Percentiles rank a stretch among this genome's conserved stretches.
phyloP scores from a whole-genome alignment of 2,329 filamentous ascomycete genomes.

The Colletotrichum sp. region DNA sequence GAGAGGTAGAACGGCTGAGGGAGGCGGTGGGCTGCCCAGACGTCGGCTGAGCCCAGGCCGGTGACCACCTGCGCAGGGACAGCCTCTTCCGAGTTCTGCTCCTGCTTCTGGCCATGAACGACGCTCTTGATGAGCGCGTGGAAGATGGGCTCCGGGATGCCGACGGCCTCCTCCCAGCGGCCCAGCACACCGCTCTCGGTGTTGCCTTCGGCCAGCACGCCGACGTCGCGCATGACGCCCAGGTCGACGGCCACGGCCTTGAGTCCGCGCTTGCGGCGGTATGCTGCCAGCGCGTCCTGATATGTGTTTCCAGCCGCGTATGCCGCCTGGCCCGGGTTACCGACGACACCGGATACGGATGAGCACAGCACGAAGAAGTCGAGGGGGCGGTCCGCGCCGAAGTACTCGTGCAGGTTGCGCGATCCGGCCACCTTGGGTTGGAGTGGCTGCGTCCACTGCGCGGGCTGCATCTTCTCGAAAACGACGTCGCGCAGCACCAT shows the following conservation, averaged over 20 bases:
- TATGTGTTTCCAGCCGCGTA: slow-evolving; percentile 46
- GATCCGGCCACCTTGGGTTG: slow-evolving; percentile 37
- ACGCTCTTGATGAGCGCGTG: slow-evolving; percentile 50
- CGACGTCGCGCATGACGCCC: slow-evolving; percentile 36
- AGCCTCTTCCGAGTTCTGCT: slow-evolving; percentile 29
- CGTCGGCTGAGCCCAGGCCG: slow-evolving; percentile 55
- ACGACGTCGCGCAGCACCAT: slow-evolving; percentile 21
- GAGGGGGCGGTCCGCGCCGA: slow-evolving; percentile 3
- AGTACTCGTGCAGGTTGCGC: slow-evolving; percentile 35
- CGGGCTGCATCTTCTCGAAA: slow-evolving; percentile 31
- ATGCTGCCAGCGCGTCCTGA: slow-evolving; percentile 42
- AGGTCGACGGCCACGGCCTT: slow-evolving; percentile 44
- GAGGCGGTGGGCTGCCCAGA: slow-evolving; percentile 32
- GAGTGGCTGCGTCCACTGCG: slow-evolving; percentile 27
- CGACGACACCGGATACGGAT: slow-evolving; percentile 34
- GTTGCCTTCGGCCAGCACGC: slow-evolving; percentile 42
- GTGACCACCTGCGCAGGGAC: slow-evolving; percentile 54
- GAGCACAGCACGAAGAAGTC: slow-evolving; percentile 36
- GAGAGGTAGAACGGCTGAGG: slow-evolving; percentile 54
- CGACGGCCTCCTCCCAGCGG: slow-evolving; percentile 38
- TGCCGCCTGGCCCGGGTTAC: slow-evolving; percentile 39
- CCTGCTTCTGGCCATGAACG: slow-evolving; percentile 33
- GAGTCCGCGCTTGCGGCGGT: slow-evolving; percentile 36
- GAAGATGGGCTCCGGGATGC: slow-evolving; percentile 54
- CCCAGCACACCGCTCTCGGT: not conserved